These are phyloP conservation scores for Metschnikowia bowlesiae DNA, from an alignment of 805 yeast species.

Conservation along the genomic window DNA sequence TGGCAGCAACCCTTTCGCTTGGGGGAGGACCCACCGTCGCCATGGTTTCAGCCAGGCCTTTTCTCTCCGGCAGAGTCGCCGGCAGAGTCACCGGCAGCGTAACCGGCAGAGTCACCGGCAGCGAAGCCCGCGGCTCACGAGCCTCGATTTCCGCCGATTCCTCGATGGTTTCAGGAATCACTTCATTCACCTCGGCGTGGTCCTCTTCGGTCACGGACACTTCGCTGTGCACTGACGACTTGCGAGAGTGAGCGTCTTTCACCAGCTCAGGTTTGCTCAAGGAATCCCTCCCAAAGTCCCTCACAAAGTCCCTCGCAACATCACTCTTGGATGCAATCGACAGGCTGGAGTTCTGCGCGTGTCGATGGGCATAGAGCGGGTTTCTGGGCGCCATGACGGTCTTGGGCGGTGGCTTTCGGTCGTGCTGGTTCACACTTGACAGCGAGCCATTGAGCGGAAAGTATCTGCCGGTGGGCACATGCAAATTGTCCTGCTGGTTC, in stretches of 20 bases:
- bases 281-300: not conserved
- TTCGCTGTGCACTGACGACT: constrained; percentile 10
- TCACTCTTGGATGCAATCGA: constrained; percentile 17
- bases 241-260: constrained; percentile 8
- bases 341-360: constrained; percentile 18
- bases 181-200: not conserved
- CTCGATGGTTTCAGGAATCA: not conserved
- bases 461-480: constrained; percentile 4
- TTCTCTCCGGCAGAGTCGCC: not conserved
- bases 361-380: constrained; percentile 7
- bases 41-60: not conserved
- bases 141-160: not conserved
- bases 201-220: not conserved
- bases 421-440: constrained; percentile 10
- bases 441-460: constrained; percentile 8
- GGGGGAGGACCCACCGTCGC: not conserved
- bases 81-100: not conserved
- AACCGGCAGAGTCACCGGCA: too few relatives aligned
- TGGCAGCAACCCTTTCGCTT: not conserved
- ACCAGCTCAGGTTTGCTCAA: not conserved
- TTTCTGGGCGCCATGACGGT: constrained; percentile 3
- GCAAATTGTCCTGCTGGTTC: not conserved
- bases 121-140: not conserved
- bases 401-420: constrained; percentile 1
- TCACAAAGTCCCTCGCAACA: not conserved